A percentile compares a stretch with the other conserved stretches of the same genome.
phyloP scores from a whole-genome alignment of 306 rosid species.

The Carpinus viminea region DNA sequence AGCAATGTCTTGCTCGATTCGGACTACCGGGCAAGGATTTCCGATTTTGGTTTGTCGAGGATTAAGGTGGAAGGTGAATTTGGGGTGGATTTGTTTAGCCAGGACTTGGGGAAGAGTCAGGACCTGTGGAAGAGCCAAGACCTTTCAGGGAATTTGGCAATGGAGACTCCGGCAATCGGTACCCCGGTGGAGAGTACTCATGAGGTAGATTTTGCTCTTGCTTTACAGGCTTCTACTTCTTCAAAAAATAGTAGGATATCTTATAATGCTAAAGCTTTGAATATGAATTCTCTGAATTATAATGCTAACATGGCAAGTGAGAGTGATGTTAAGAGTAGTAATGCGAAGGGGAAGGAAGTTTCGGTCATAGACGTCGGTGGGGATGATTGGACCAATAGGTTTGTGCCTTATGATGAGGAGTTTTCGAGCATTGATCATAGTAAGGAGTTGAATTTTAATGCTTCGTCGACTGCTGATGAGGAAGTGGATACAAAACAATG shows the following conservation, averaged over 20 bases:
- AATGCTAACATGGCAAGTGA: conserved; percentile 66
- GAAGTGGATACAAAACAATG: conserved; percentile 63
- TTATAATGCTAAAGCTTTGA: conserved; percentile 58
- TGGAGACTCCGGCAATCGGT: conserved; percentile 71
- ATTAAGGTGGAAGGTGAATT: conserved; percentile 83
- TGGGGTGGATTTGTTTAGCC: conserved; percentile 89
- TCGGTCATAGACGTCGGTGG: conserved; percentile 53
- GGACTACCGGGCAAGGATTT: conserved; percentile 62
- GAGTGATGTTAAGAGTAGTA: conserved; percentile 46
- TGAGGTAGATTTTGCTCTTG: conserved; percentile 96
- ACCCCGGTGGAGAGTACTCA: conserved; percentile 80
- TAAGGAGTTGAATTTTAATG: conserved; percentile 58
- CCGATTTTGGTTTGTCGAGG: conserved; percentile 92
- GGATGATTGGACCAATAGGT: conserved; percentile 68
- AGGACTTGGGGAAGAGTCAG: conserved; percentile 78
- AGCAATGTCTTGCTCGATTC: conserved; percentile 85
- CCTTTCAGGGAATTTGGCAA: conserved; percentile 74
- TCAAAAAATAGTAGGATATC: conserved; percentile 62
- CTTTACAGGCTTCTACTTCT: conserved; percentile 88
- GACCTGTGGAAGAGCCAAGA: conserved; percentile 83
- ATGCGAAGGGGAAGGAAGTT: conserved; percentile 75
- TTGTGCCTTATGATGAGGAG: conserved; percentile 84
- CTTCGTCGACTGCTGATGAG: conserved; percentile 52
- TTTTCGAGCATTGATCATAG: conserved; percentile 70
- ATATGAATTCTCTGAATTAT: conserved; percentile 65